Evolutionary conservation across 108 stramenopile genomes (phyloP), one percentile per base, ranked within the genome.

Genomic region (Cyclotella atomus): DNA sequence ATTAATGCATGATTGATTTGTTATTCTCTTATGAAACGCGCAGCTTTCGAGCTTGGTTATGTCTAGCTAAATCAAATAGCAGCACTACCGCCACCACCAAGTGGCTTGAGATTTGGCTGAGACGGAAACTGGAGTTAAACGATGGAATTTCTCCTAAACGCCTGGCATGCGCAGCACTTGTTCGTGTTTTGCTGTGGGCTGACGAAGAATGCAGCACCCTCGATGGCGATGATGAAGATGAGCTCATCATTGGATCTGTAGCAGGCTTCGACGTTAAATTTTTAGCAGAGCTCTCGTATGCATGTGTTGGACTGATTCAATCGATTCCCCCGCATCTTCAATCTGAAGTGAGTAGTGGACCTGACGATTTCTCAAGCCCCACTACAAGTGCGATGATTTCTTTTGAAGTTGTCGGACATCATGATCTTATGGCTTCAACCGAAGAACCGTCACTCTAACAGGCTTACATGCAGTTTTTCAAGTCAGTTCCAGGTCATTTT

Each of bases 161-260:
- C 16, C 65, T 91, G 33, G 89, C 89, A 5, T 94, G 88, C 61
- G 93, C 93, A 25, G 91, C 91, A 1, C 65, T 94, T 17, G 75
- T 71, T 0, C 87, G 88, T 45, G 76, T 79, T 35, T 65, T 94
- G 59, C 43, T 94, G n/a, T 94, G 91, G 91, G 35, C 73, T 9
- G 57, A 77, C 41, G 81, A 83, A 47, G 81, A 83, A 43, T 62
- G 59, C 10, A 60, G 49, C 28, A 71, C 44, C 16, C 63, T 67
- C 38, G 70, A 71, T 16, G 45, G 59, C 33, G 75, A 71, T 23
- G 56, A 50, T 6, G 70, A 76, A 25, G 61, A 81, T 25, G 75
- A 69, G 12, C 66, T 61, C 16, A 25, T 81, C 50, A 76, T 89
- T 70, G 89, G 78, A 20, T 63, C 35, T 0, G 36, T 71, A 19